A percentile compares a stretch with the other conserved stretches of the same genome.
Conservation (phyloP, 805 yeast genomes). For the Blastobotrys muscicola region DNA sequence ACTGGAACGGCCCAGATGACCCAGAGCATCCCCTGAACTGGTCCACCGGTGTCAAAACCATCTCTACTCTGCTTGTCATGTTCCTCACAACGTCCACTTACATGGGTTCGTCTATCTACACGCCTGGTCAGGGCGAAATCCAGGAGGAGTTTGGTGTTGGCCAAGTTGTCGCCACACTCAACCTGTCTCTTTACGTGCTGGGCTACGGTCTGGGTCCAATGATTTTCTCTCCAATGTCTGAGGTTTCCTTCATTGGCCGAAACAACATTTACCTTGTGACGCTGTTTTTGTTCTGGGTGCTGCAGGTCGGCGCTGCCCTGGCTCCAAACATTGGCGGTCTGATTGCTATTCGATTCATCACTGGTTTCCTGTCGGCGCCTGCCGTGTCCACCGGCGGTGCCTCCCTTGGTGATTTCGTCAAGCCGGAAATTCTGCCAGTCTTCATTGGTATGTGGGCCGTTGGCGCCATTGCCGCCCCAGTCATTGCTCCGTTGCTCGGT, state of each 20-base stretch:
- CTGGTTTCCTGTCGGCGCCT: slow-evolving; percentile 73
- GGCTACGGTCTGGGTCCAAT: slow-evolving; percentile 52
- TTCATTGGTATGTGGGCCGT: slow-evolving; percentile 45
- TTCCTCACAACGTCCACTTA: slow-evolving; percentile 39
- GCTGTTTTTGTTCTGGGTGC: slow-evolving; percentile 36
- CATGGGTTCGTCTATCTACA: slow-evolving; percentile 44
- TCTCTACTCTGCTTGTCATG: slow-evolving; percentile 32
- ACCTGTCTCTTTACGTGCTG: slow-evolving; percentile 41
- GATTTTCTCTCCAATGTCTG: slow-evolving; percentile 45
- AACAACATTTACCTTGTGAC: slow-evolving; percentile 40
- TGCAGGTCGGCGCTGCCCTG: slow-evolving; percentile 49
- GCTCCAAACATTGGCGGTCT: slow-evolving; percentile 41
- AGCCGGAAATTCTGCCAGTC: slow-evolving; percentile 35
- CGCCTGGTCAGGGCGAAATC: slow-evolving; percentile 40
- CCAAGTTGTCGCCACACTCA: slow-evolving; percentile 38
- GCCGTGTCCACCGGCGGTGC: slow-evolving; percentile 81
- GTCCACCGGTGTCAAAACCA: slow-evolving; percentile 33
- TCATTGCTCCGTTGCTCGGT: slow-evolving; percentile 48
- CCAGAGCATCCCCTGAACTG: slow-evolving; percentile 49
- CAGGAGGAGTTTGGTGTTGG: slow-evolving; percentile 34
- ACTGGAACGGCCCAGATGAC: slow-evolving; percentile 29
- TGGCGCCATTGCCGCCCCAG: slow-evolving; percentile 45
- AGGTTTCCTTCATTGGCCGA: slow-evolving; percentile 44
- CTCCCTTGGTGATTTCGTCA: slow-evolving; percentile 40
- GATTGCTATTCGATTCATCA: slow-evolving; percentile 48